Base-by-base conservation (phyloP, 73 alveolate genomes). In the Vitrella brassicaformis region DNA sequence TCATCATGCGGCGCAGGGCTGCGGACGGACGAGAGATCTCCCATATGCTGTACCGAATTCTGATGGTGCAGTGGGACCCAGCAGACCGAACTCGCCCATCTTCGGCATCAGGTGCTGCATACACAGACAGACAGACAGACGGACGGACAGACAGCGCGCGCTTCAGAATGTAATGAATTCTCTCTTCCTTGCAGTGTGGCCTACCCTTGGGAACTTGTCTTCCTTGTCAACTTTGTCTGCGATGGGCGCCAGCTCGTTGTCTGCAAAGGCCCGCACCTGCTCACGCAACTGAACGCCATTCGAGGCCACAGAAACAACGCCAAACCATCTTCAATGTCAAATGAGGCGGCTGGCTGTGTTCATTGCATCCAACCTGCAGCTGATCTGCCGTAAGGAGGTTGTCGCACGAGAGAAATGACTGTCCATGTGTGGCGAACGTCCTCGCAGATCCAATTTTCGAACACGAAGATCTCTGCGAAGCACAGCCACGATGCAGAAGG, bases 21-120 rank as follows among this genome's bases (percentile, higher is more conserved):
- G 56, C 56, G 14, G 14, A 39, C 22, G 56, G 14, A 39, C 4
- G 14, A 39, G 14, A 14, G 56, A 39, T 69, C 31, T 30, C 26
- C 29, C 10, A 30, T 69, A 10, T 18, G 31, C 10, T 14, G 27
- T 19, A n/a, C 30, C 29, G 22, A 31, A 77, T 67, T 76, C 82
- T 39, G 72, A 47, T 25, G 89, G 87, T 4, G 85, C 98, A 25
- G 98, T 92, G 71, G 86, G 74, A 8, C 98, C 98, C n/a, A 90
- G 83, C 8, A 92, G 75, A 22, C 96, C 96, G 47, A 86, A 31
- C 28, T 90, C 94, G 39, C 98, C 98, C 79, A 92, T 47, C 76
- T 84, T 85, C 65, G 75, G 90, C 98, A 96, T 90, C 31, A 92
- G 81, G 47, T 75, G 82, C 32, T 46, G 56, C 56, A 39, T 14